Base-by-base conservation (phyloP, 2,329 filamentous ascomycete genomes). In the Colletotrichum musicola region DNA sequence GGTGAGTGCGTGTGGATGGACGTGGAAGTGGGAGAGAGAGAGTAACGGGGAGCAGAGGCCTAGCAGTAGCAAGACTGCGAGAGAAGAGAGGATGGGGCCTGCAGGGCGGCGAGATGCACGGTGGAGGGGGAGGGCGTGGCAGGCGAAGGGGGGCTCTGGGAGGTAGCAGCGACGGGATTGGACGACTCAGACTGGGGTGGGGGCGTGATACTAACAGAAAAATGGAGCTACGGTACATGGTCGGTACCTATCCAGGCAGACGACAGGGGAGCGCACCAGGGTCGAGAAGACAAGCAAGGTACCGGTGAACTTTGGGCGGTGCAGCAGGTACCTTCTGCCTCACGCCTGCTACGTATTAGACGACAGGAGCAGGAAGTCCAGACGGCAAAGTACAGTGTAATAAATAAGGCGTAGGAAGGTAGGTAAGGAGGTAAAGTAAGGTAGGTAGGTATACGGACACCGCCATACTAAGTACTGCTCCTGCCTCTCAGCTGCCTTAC, bases 41-140 rank as follows among this genome's bases (percentile, higher is more conserved):
- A 44, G 53, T 63, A 59, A 67, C 51, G 44, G 44, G 58, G 57
- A 14, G 20, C 44, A 22, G 49, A 59, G 27, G 27, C 9, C 27
- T 10, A 30, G 27, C 27, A 30, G 27, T 10, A 30, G 27, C 27
- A 30, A 10, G 64, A 63, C 58, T 42, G 62, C 47, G 68, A 68
- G 68, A 64, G 54, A 68, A 64, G 68, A 70, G 64, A 68, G 68
- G 68, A 70, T 68, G 55, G 68, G 64, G 68, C 62, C 65, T 68
- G 61, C 64, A 68, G 64, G 64, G 60, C 60, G 60, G 64, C 65
- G 49, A 68, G 65, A 68, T 68, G 55, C 65, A 65, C 60, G 54
- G 66, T 55, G 35, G 50, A 42, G 58, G 56, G 46, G 47, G 55
- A 44, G 65, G 64, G 59, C 55, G 60, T 58, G 58, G 16, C 30